Evolutionary conservation across 2,329 filamentous ascomycete genomes (phyloP), one percentile per base, ranked within the genome.

Genomic region (Lizonia empirigonia): DNA sequence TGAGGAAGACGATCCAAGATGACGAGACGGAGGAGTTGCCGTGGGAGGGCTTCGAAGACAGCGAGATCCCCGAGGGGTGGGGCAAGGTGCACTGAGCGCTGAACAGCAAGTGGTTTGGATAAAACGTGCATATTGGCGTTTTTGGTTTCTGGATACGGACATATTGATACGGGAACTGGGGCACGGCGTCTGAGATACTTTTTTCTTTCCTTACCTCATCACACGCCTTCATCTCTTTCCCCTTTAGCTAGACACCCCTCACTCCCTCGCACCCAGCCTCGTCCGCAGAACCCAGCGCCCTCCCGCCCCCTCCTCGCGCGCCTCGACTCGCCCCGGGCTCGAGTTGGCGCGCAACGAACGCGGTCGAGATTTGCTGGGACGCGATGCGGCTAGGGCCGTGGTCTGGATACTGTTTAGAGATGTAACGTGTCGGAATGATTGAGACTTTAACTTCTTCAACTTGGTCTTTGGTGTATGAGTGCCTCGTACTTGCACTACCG

Each of bases 11-110:
- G 7, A 47, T 47, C 7, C 51, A 48, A 37, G 55, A 60, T 18
- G 64, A 57, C 4, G 63, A 67, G 22, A 71, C 68, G 18, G 69
- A 72, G 12, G 71, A 73, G 44, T 56, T 74, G 55, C 72, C 72
- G 0, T 75, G 72, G 72, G 71, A 74, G 29, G 72, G 72, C 0
- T 72, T 74, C 39, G 70, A 68, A 22, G 70, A 71, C 10, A 50
- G 50, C 18, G 39, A 49, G 23, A 44, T 53, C 9, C 50, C 50
- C 26, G 44, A 53, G 39, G 50, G 44, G 6, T 53, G 44, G 45
- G 50, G 50, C 3, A 35, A 19, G 3, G 39, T 53, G 24, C 39
- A 49, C 26, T 53, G 16, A 45, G 20, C 19, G 18, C n/a, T n/a
- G n/a, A n/a, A n/a, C n/a, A n/a, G n/a, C n/a, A n/a, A n/a, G n/a